A percentile compares a stretch with the other conserved stretches of the same genome.
phyloP scores from a whole-genome alignment of 192 early-diverging fungal genomes.

The Coemansia sp. region DNA sequence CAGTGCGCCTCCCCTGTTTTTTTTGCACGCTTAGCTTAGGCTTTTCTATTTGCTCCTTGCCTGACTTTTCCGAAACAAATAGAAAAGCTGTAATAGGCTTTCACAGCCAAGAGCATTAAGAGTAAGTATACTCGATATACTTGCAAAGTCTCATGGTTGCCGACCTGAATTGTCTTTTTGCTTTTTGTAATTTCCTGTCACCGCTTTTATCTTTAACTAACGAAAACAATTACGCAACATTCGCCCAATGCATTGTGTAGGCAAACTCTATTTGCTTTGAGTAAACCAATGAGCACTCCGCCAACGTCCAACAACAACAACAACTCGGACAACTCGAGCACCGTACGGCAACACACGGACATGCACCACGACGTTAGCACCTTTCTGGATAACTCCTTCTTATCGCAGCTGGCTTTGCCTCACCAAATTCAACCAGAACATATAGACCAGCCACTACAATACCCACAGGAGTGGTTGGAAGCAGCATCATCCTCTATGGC shows the following conservation, averaged over 20 bases:
- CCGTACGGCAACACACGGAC: neutral
- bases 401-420: neutral
- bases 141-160: neutral
- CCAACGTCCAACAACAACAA: conserved; percentile 2
- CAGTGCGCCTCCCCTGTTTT: neutral
- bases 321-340: neutral
- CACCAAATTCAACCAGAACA: neutral
- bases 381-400: neutral
- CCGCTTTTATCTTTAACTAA: neutral
- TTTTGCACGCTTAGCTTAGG: neutral
- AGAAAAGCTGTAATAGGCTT: neutral
- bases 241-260: conserved; percentile 2
- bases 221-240: neutral
- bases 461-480: neutral
- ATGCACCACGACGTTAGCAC: conserved; percentile 3
- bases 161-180: neutral
- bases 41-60: neutral
- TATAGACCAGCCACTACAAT: neutral
- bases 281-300: conserved; percentile 7
- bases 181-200: neutral
- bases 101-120: neutral
- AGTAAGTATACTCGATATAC: neutral
- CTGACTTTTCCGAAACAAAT: neutral
- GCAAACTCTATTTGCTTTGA: neutral
- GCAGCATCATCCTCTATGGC: neutral